Percentiles rank a stretch among this genome's conserved stretches.
Evolutionary conservation across 176 grass and related monocot species (phyloP).

Genomic region (Oryza rufipogon): DNA sequence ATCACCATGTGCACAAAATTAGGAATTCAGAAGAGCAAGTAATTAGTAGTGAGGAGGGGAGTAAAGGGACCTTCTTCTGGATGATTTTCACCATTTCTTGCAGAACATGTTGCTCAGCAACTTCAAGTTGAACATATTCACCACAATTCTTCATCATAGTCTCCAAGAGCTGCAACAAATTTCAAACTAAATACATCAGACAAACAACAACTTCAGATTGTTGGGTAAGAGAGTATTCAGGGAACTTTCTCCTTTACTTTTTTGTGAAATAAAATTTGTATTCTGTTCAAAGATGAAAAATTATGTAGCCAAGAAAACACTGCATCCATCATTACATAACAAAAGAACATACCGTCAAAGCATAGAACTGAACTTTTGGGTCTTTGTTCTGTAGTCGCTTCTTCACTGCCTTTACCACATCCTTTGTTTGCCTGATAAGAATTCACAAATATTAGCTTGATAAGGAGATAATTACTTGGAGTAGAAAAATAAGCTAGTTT

Average conservation of each 20-base stretch:
- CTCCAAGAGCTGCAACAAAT: slow-evolving; percentile 77
- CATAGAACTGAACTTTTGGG: slow-evolving; percentile 83
- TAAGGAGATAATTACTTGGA: slow-evolving; percentile 25
- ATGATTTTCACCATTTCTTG: slow-evolving; percentile 96
- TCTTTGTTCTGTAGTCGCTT: slow-evolving; percentile 86
- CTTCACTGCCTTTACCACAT: slow-evolving; percentile 76
- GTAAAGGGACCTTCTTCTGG: slow-evolving; percentile 67
- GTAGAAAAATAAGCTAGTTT: neutral
- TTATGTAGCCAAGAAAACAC: neutral
- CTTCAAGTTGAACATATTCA: slow-evolving; percentile 78
- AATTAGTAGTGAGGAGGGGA: slow-evolving; percentile 11
- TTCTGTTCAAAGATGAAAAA: slow-evolving; percentile 2
- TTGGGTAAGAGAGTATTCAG: neutral
- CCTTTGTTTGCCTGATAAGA: slow-evolving; percentile 84
- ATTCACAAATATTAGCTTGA: slow-evolving; percentile 4
- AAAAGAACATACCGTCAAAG: slow-evolving; percentile 72
- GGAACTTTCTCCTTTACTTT: neutral
- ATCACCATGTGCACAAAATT: neutral
- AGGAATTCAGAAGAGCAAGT: neutral
- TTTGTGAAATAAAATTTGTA: neutral
- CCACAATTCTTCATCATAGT: slow-evolving; percentile 94
- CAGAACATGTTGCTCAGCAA: slow-evolving; percentile 73
- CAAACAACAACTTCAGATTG: slow-evolving; percentile 2
- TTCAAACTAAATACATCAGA: slow-evolving; percentile 26
- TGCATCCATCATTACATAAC: neutral